These are phyloP conservation scores for Globisporangium uncinulatum DNA, from an alignment of 352 stramenopile genomes.

Conservation along the genomic window DNA sequence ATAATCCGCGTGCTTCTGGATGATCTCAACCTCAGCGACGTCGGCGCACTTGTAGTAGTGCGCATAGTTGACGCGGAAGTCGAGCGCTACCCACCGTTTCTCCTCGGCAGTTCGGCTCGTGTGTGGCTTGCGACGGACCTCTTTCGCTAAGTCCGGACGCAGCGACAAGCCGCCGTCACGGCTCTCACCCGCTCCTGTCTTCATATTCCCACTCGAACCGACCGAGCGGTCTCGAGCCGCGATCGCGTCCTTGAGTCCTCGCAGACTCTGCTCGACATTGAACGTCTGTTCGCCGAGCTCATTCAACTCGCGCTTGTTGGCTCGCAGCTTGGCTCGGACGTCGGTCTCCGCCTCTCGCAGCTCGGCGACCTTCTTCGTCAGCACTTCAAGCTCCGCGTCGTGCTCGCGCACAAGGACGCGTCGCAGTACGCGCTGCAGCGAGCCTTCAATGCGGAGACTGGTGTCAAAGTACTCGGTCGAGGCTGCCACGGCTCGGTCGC, in stretches of 20 bases:
- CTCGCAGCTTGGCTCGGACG: conserved; percentile 11
- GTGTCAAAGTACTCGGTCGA: conserved; percentile 61
- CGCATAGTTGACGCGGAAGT: conserved; percentile 55
- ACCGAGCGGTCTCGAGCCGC: not conserved
- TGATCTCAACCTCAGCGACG: conserved; percentile 48
- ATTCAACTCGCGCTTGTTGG: conserved; percentile 21
- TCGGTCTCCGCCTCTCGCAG: conserved; percentile 4
- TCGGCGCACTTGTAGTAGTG: conserved; percentile 64
- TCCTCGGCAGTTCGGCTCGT: conserved; percentile 39
- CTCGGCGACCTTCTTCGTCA: conserved; percentile 17
- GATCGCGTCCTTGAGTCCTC: conserved; percentile 20
- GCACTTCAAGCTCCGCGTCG: conserved; percentile 23
- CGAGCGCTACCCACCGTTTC: conserved; percentile 60
- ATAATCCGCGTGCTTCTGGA: conserved; percentile 50
- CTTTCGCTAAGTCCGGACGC: conserved; percentile 22
- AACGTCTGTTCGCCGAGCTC: conserved; percentile 35
- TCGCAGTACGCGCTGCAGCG: conserved; percentile 45
- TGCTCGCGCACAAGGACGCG: conserved; percentile 38
- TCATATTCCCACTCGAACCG: too few relatives aligned
- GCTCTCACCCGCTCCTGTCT: not conserved
- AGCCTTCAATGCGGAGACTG: conserved; percentile 43
- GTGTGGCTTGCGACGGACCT: conserved; percentile 46
- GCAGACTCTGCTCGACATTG: conserved; percentile 29
- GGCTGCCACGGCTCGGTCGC: conserved; percentile 18
- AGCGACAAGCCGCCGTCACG: not conserved